phyloP scores from a whole-genome alignment of 306 rosid species.

The Vigna mungo region DNA sequence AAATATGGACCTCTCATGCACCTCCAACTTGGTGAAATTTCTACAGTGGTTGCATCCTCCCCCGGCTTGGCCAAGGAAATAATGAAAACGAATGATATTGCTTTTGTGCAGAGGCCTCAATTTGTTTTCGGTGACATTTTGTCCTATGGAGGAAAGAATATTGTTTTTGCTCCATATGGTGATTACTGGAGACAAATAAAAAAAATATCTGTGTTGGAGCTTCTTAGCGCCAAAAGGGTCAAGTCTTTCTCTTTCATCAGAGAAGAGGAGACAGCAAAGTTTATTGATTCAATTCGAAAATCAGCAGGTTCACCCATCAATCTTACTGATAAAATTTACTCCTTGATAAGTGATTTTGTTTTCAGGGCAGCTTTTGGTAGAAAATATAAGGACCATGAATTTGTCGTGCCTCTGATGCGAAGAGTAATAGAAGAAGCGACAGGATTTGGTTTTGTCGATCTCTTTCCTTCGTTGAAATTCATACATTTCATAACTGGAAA shows the following conservation, averaged over 20 bases:
- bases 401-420: neutral
- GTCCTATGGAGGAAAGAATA: neutral
- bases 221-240: conserved; percentile 13
- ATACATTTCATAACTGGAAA: neutral
- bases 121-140: neutral
- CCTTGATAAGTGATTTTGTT: conserved; percentile 5
- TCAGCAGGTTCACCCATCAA: conserved; percentile 22
- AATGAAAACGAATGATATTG: conserved; percentile 13
- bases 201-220: neutral
- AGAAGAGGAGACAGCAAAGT: conserved; percentile 24
- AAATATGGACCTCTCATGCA: conserved; percentile 37
- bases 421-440: neutral
- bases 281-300: conserved; percentile 17
- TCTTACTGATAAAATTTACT: conserved; percentile 15
- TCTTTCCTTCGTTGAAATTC: conserved; percentile 41
- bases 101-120: conserved; percentile 26
- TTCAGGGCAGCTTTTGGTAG: conserved; percentile 35
- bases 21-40: conserved; percentile 39
- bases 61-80: conserved; percentile 29
- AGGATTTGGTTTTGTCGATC: conserved; percentile 30
- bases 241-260: conserved; percentile 11
- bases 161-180: conserved; percentile 27
- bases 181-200: conserved; percentile 26
- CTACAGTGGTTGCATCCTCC: neutral
- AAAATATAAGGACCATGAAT: neutral